A percentile compares a stretch with the other conserved stretches of the same genome.
phyloP scores from a whole-genome alignment of 1,284 basidiomycete genomes.

The Cerrena zonata region DNA sequence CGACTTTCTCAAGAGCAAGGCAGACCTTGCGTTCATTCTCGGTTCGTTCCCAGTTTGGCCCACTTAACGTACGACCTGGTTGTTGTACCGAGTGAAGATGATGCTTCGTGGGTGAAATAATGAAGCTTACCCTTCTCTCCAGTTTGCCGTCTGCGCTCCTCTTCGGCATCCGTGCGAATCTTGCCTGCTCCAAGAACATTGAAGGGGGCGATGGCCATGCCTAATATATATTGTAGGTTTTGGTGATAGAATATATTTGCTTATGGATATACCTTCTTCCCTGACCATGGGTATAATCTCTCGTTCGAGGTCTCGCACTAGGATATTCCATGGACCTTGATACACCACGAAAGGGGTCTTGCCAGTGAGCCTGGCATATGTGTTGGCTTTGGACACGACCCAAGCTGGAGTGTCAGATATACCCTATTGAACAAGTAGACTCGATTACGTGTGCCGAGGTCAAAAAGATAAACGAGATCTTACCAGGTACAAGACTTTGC shows the following conservation, averaged over 20 bases:
- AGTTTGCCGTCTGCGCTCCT: conserved; percentile 31
- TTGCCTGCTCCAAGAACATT: conserved; percentile 41
- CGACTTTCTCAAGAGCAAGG: conserved; percentile 15
- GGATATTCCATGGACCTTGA: conserved; percentile 47
- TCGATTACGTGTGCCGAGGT: not conserved
- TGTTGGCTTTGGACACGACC: conserved; percentile 47
- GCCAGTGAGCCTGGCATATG: conserved; percentile 41
- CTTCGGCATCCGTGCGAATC: conserved; percentile 41
- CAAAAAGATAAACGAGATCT: not conserved
- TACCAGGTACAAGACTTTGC: conserved; percentile 44
- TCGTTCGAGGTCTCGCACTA: conserved; percentile 43
- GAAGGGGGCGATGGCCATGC: conserved; percentile 43
- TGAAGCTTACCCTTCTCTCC: conserved; percentile 30
- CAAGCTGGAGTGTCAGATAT: conserved; percentile 46
- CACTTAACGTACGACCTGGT: conserved; percentile 3
- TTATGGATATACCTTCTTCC: not conserved
- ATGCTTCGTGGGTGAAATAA: not conserved
- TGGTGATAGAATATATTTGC: not conserved
- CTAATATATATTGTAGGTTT: conserved; percentile 16
- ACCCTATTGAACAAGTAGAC: conserved; percentile 16
- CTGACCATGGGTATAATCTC: conserved; percentile 51
- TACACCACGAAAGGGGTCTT: conserved; percentile 34
- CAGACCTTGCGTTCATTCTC: conserved; percentile 26
- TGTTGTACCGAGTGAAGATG: not conserved
- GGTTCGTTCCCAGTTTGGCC: conserved; percentile 24